These are phyloP conservation scores for Wickerhamomyces kurtzmanii DNA, from an alignment of 805 yeast species.

Conservation along the genomic window DNA sequence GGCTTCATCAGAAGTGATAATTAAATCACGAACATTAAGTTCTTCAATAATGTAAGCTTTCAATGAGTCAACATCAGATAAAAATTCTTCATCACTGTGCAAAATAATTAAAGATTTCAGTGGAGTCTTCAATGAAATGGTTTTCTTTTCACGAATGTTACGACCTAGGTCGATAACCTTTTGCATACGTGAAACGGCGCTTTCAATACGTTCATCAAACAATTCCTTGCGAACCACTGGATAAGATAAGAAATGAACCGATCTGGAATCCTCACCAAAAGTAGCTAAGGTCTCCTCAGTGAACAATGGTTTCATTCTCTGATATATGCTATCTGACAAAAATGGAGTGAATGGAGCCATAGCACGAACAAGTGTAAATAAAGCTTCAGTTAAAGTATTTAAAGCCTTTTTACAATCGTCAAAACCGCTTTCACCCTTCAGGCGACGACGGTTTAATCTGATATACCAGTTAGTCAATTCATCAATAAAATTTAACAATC, in stretches of 20 bases:
- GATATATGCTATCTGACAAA: conserved; percentile 84
- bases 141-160: conserved; percentile 92
- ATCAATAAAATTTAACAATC: conserved; percentile 78
- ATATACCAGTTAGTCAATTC: conserved; percentile 98
- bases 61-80: conserved; percentile 70
- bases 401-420: conserved; percentile 81
- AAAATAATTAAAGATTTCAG: conserved; percentile 79
- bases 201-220: conserved; percentile 74
- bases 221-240: conserved; percentile 77
- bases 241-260: conserved; percentile 90
- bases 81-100: conserved; percentile 66
- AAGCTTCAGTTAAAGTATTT: conserved; percentile 84
- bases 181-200: conserved; percentile 93
- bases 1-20: conserved; percentile 84
- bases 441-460: conserved; percentile 94
- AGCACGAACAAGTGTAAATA: conserved; percentile 81
- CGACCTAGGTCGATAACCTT: conserved; percentile 94
- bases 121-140: conserved; percentile 91
- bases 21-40: conserved; percentile 80
- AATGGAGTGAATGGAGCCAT: conserved; percentile 99
- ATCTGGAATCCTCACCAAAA: conserved; percentile 53
- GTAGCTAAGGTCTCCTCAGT: conserved; percentile 44
- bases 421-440: conserved; percentile 87
- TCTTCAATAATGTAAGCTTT: conserved; percentile 80
- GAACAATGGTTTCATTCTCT: conserved; percentile 55